phyloP scores from a whole-genome alignment of 2,329 filamentous ascomycete species.

The Acrocalymma vagum region DNA sequence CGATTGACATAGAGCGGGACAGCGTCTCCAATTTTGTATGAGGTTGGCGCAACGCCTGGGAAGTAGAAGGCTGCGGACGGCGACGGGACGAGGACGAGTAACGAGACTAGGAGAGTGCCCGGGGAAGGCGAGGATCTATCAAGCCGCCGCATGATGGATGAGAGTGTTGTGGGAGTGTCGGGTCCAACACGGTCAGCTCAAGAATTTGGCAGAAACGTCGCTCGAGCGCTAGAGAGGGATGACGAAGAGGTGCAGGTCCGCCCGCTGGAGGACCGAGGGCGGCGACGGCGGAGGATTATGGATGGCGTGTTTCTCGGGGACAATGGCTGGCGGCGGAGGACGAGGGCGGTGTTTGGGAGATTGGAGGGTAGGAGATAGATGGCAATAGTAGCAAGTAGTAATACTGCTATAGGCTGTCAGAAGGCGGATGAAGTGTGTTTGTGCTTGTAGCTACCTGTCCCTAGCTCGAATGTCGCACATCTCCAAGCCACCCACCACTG shows the following conservation, averaged over 20 bases:
- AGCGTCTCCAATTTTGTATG: slow-evolving; percentile 80
- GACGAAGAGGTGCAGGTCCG: too few relatives aligned
- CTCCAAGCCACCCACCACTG: too few relatives aligned
- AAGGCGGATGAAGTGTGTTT: neutral
- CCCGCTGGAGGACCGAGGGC: too few relatives aligned
- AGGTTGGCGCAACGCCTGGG: slow-evolving; percentile 91
- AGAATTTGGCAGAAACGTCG: too few relatives aligned
- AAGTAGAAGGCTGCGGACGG: slow-evolving; percentile 82
- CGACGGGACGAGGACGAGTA: slow-evolving; percentile 44
- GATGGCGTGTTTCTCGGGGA: too few relatives aligned
- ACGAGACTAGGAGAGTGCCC: slow-evolving; percentile 45
- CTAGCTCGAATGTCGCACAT: slow-evolving; percentile 26
- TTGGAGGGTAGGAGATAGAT: too few relatives aligned
- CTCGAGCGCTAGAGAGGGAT: too few relatives aligned
- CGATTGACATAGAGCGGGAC: slow-evolving; percentile 94
- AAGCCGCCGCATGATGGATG: slow-evolving; percentile 38
- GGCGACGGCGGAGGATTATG: too few relatives aligned
- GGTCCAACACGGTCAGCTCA: slow-evolving; percentile 1
- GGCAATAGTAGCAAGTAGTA: too few relatives aligned
- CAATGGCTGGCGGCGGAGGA: too few relatives aligned
- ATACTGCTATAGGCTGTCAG: too few relatives aligned
- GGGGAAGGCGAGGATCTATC: slow-evolving; percentile 29
- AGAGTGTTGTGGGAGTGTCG: slow-evolving; percentile 7
- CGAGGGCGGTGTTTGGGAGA: too few relatives aligned
- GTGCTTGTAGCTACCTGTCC: slow-evolving; percentile 36